A percentile compares a stretch with the other conserved stretches of the same genome.
These are phyloP conservation scores for Tolypocladium endophyticum DNA, from an alignment of 2,329 filamentous ascomycete species.

Conservation along the genomic window DNA sequence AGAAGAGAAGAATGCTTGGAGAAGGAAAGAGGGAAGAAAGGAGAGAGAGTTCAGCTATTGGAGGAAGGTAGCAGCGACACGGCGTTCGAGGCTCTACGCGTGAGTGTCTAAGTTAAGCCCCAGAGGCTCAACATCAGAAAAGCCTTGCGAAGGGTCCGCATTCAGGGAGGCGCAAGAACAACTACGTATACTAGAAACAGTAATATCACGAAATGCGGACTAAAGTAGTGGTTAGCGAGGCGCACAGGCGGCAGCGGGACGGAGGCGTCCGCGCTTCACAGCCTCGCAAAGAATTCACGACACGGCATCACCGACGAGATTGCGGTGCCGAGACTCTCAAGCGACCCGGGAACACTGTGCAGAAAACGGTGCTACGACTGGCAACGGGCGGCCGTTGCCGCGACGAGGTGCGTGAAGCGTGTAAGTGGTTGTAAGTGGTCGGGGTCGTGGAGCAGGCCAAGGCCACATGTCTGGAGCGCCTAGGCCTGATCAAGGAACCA, in stretches of 20 bases:
- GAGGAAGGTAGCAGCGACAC: slow-evolving; percentile 1
- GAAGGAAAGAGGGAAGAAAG: neutral
- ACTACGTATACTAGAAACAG: neutral
- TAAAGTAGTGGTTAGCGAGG: neutral
- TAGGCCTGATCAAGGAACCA: neutral
- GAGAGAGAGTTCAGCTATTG: neutral
- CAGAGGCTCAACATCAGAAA: neutral
- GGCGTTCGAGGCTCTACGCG: neutral
- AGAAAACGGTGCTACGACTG: neutral
- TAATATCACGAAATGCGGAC: neutral
- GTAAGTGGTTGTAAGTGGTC: neutral
- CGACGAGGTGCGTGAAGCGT: neutral
- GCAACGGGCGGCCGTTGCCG: neutral
- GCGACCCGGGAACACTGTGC: neutral
- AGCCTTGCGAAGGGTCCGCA: neutral
- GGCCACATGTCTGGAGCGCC: neutral
- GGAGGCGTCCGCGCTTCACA: neutral
- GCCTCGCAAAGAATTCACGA: neutral
- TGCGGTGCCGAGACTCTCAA: neutral
- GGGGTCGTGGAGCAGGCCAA: neutral
- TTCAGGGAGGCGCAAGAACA: neutral
- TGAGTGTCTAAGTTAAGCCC: neutral
- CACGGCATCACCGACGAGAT: neutral
- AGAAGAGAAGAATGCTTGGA: neutral
- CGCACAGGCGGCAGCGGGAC: too few relatives aligned